phyloP scores from a whole-genome alignment of 345 rosid species.

The Lepidium didymum region DNA sequence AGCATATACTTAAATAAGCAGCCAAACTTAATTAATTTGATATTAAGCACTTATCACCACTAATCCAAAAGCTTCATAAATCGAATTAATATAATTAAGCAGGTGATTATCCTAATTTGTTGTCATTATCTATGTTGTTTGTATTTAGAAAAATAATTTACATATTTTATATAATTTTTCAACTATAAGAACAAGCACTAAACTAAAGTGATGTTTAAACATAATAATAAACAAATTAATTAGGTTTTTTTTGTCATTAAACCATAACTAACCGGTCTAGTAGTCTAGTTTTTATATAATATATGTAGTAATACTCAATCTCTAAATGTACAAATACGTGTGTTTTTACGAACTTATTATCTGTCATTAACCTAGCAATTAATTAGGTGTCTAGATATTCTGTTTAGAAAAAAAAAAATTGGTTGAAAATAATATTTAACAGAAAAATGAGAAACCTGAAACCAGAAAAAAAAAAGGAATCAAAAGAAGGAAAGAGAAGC shows the following conservation, averaged over 20 bases:
- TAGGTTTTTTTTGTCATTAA: too few species aligned
- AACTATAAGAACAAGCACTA: not conserved
- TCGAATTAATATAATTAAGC: not conserved
- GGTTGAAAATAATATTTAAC: not conserved
- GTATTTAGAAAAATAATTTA: not conserved
- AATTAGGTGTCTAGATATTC: not conserved
- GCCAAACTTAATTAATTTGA: not conserved
- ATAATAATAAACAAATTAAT: not conserved
- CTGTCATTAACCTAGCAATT: too few species aligned
- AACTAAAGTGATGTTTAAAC: not conserved
- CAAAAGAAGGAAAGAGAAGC: conserved; percentile 19
- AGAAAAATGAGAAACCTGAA: conserved; percentile 18
- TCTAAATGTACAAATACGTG: too few species aligned
- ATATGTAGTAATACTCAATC: too few species aligned
- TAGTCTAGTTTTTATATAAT: too few species aligned
- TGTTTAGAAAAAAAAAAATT: not conserved
- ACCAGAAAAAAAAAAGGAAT: conserved; percentile 5
- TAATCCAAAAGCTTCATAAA: conserved; percentile 10
- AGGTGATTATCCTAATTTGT: not conserved
- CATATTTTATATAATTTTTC: not conserved
- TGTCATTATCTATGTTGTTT: not conserved
- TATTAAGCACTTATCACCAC: not conserved
- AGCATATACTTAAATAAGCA: not conserved
- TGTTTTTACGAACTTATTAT: too few species aligned
- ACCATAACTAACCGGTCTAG: too few species aligned